A percentile compares a stretch with the other conserved stretches of the same genome.
Conservation (phyloP, 345 rosid species). For the Murraya koenigii region DNA sequence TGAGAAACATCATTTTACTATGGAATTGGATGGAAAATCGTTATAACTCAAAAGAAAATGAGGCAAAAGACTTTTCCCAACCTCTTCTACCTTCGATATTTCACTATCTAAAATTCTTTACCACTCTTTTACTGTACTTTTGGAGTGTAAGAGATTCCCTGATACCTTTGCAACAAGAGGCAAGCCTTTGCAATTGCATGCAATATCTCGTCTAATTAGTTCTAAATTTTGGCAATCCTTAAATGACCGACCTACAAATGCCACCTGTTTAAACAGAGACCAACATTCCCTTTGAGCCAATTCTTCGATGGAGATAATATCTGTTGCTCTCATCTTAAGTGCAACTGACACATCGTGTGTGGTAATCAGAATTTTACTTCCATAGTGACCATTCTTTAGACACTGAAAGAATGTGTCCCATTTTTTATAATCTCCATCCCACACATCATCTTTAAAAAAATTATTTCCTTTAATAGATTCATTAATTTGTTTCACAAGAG, state of each 20-base stretch:
- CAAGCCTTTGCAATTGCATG: no score
- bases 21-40: no score
- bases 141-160: no score
- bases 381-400: no score
- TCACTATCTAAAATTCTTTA: not conserved
- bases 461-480: not conserved
- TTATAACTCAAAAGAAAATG: no score
- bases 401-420: accelerated
- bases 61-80: conserved; percentile 9
- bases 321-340: not conserved
- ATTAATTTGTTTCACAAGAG: not conserved
- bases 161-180: no score
- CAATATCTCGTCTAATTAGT: conserved; percentile 4
- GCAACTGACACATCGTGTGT: no score
- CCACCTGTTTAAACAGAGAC: not conserved
- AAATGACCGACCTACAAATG: not conserved
- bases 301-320: not conserved
- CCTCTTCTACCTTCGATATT: conserved; percentile 1
- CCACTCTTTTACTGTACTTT: no score
- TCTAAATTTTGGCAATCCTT: conserved; percentile 8
- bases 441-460: no score
- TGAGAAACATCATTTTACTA: no score
- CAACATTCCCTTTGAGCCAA: conserved; percentile 9
- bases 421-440: no score
- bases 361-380: no score